phyloP scores from a whole-genome alignment of 2,329 filamentous ascomycete genomes.

The Dothistroma septosporum region DNA sequence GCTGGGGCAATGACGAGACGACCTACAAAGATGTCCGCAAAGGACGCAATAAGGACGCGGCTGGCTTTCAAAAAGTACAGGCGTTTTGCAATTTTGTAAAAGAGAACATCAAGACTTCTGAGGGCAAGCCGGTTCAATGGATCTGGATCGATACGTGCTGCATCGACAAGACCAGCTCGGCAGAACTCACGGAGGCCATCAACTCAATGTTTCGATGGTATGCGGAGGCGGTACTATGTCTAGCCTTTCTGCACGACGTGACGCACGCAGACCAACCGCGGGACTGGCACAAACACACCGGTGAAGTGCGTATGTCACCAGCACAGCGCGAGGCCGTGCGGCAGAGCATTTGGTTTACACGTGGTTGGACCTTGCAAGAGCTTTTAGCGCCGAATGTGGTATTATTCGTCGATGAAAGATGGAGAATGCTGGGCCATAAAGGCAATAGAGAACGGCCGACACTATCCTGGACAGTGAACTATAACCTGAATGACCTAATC shows the following conservation, averaged over 20 bases:
- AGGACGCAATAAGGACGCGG: not conserved
- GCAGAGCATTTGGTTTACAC: conserved; percentile 20
- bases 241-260: conserved; percentile 12
- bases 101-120: not conserved
- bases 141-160: conserved; percentile 18
- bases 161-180: conserved; percentile 16
- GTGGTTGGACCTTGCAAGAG: not conserved
- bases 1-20: conserved; percentile 2
- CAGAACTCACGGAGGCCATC: conserved; percentile 2
- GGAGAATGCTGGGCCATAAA: not conserved
- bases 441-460: not conserved
- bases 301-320: not conserved
- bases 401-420: conserved; percentile 14
- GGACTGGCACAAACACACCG: not conserved
- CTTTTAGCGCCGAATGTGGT: conserved; percentile 16
- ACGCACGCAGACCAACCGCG: not conserved
- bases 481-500: not conserved
- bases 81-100: not conserved
- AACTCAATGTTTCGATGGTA: conserved; percentile 11
- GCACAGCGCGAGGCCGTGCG: not conserved
- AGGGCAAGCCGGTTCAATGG: not conserved
- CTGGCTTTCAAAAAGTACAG: conserved; percentile 5
- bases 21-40: conserved; percentile 5
- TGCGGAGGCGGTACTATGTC: conserved; percentile 10
- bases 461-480: not conserved